Percentiles rank a stretch among this genome's conserved stretches.
These are phyloP conservation scores for Neurospora discreta DNA, from an alignment of 495 filamentous ascomycete species.

Conservation along the genomic window DNA sequence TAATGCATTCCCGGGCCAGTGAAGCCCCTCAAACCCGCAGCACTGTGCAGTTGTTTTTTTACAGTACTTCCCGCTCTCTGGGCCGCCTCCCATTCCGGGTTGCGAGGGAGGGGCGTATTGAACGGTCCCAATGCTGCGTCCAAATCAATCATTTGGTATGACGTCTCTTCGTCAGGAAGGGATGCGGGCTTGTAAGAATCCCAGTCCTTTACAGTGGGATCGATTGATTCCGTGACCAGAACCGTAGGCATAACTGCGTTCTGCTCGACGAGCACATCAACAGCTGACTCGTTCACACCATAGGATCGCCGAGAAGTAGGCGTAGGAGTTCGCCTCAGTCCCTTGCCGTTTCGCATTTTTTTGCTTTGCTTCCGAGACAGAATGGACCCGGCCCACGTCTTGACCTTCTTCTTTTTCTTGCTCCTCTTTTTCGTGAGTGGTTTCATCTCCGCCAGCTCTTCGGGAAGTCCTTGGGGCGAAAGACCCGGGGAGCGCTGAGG, in stretches of 20 bases:
- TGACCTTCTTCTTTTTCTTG: conserved; percentile 70
- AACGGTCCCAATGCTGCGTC: conserved; percentile 94
- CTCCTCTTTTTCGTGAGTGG: conserved; percentile 37
- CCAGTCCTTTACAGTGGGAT: conserved; percentile 14
- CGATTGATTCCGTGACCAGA: conserved; percentile 15
- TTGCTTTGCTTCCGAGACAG: conserved; percentile 49
- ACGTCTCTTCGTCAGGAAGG: conserved; percentile 40
- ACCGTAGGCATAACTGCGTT: conserved; percentile 17
- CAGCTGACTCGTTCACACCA: conserved; percentile 9
- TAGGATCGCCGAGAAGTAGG: conserved; percentile 23
- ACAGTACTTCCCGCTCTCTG: conserved; percentile 47
- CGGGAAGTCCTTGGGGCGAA: background rate
- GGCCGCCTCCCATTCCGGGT: conserved; percentile 45
- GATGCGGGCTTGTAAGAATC: conserved; percentile 5
- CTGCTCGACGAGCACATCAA: conserved; percentile 11
- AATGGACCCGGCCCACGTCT: conserved; percentile 70
- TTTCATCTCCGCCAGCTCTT: conserved; percentile 7
- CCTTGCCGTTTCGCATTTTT: conserved; percentile 31
- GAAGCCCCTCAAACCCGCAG: conserved; percentile 64
- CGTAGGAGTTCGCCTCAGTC: conserved; percentile 30
- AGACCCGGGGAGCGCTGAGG: conserved; percentile 8
- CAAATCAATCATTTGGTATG: conserved; percentile 80
- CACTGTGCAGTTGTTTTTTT: conserved; percentile 80
- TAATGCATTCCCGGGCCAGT: conserved; percentile 77
- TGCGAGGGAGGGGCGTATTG: conserved; percentile 59